Evolutionary conservation across 2,329 filamentous ascomycete species (phyloP).

Genomic region (Atkinsonella texensis): DNA sequence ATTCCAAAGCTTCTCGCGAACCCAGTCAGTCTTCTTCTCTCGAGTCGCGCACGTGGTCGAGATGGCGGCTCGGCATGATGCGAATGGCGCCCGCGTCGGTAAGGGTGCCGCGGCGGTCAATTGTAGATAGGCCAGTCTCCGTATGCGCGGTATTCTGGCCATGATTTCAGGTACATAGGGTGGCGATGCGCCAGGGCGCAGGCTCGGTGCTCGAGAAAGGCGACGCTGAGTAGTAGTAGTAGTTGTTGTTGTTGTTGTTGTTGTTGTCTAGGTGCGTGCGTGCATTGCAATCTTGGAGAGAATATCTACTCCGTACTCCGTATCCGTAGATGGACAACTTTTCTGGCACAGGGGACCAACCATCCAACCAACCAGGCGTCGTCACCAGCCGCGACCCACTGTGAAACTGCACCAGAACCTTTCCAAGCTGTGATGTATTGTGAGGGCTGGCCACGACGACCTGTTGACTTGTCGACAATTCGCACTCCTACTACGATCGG

Average conservation of each 20-base stretch:
- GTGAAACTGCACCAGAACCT: not conserved
- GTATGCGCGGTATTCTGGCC: slow-evolving; percentile 29
- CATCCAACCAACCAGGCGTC: slow-evolving; percentile 1
- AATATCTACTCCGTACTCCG: no score
- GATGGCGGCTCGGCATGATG: slow-evolving; percentile 17
- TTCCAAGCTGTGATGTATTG: not conserved
- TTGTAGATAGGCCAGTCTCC: slow-evolving; percentile 21
- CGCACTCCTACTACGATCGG: not conserved
- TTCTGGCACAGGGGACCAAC: slow-evolving; percentile 14
- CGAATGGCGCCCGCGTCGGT: slow-evolving; percentile 16
- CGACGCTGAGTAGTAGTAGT: no score
- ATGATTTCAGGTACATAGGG: slow-evolving; percentile 18
- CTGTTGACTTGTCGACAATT: no score
- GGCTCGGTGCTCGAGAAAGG: not conserved
- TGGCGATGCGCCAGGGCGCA: not conserved
- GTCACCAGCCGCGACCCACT: slow-evolving; percentile 5
- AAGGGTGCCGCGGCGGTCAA: slow-evolving; percentile 13
- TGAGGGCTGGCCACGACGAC: no score
- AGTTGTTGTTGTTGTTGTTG: no score
- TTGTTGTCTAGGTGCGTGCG: not conserved
- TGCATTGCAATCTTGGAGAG: not conserved
- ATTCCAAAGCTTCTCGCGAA: slow-evolving; percentile 29
- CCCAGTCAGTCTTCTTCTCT: slow-evolving; percentile 23
- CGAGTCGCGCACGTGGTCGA: slow-evolving; percentile 22
- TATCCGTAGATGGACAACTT: slow-evolving; percentile 7